Percentiles rank a stretch among this genome's conserved stretches.
Evolutionary conservation across 2,329 filamentous ascomycete species (phyloP).

Genomic region (Exophiala sp.): DNA sequence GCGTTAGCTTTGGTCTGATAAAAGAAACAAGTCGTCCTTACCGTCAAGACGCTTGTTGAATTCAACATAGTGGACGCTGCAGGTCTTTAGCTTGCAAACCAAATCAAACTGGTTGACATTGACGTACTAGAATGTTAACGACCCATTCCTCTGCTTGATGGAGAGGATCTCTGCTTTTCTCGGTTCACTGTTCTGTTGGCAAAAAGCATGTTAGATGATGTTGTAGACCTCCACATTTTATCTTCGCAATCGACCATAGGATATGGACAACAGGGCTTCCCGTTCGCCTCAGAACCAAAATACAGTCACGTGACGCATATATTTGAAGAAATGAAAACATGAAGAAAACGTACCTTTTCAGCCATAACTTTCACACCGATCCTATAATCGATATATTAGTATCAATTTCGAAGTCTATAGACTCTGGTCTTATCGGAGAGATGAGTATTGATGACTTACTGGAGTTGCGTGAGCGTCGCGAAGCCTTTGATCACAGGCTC

Average conservation of each 20-base stretch:
- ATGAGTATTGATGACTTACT: slow-evolving; percentile 50
- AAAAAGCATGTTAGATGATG: too few relatives aligned
- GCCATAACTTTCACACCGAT: slow-evolving; percentile 66
- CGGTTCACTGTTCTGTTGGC: slow-evolving; percentile 67
- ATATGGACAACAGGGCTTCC: too few relatives aligned
- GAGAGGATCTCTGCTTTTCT: slow-evolving; percentile 96
- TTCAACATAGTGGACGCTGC: slow-evolving; percentile 85
- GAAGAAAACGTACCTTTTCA: slow-evolving; percentile 55
- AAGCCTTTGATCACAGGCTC: slow-evolving; percentile 69
- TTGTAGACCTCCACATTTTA: background rate
- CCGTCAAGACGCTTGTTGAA: slow-evolving; percentile 83
- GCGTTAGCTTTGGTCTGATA: slow-evolving; percentile 35
- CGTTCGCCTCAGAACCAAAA: background rate
- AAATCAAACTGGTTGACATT: background rate
- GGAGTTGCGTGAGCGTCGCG: slow-evolving; percentile 79
- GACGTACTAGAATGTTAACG: slow-evolving; percentile 73
- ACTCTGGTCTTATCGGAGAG: background rate
- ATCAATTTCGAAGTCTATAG: slow-evolving; percentile 20
- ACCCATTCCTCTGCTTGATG: slow-evolving; percentile 83
- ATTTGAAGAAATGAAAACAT: background rate
- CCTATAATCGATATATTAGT: slow-evolving; percentile 41
- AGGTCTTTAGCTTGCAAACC: slow-evolving; percentile 15
- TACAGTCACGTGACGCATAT: slow-evolving; percentile 23
- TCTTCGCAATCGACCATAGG: background rate
- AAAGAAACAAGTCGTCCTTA: slow-evolving; percentile 27